phyloP scores from a whole-genome alignment of 257 asterid genomes.

The Mitragyna speciosa region DNA sequence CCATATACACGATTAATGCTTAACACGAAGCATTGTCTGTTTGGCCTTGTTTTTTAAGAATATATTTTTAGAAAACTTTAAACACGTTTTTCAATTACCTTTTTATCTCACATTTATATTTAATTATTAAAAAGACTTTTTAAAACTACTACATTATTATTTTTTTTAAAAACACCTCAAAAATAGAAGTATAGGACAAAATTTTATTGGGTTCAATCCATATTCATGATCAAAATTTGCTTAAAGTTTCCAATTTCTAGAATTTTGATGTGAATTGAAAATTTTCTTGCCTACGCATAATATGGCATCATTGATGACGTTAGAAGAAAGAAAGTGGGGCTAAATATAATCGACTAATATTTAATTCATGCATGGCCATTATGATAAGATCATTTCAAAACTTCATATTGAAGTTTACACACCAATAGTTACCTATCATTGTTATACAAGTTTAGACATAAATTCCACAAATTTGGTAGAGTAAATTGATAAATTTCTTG shows the following conservation, averaged over 20 bases:
- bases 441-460: neutral
- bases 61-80: too few species aligned
- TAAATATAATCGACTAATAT: neutral
- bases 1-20: too few species aligned
- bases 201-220: neutral
- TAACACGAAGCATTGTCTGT: too few species aligned
- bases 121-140: too few species aligned
- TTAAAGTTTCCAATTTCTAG: neutral
- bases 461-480: neutral
- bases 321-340: neutral
- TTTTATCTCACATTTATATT: too few species aligned
- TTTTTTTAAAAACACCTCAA: too few species aligned
- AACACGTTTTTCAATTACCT: too few species aligned
- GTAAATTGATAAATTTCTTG: neutral
- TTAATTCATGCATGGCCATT: neutral
- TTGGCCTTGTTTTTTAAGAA: too few species aligned
- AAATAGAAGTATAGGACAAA: too few species aligned
- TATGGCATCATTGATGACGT: neutral
- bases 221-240: neutral
- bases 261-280: neutral
- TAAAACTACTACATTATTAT: too few species aligned
- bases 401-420: neutral
- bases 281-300: neutral
- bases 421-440: neutral
- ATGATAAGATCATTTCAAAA: neutral